These are phyloP conservation scores for Fusarium incarnatum DNA, from an alignment of 2,329 filamentous ascomycete species.

Conservation along the genomic window DNA sequence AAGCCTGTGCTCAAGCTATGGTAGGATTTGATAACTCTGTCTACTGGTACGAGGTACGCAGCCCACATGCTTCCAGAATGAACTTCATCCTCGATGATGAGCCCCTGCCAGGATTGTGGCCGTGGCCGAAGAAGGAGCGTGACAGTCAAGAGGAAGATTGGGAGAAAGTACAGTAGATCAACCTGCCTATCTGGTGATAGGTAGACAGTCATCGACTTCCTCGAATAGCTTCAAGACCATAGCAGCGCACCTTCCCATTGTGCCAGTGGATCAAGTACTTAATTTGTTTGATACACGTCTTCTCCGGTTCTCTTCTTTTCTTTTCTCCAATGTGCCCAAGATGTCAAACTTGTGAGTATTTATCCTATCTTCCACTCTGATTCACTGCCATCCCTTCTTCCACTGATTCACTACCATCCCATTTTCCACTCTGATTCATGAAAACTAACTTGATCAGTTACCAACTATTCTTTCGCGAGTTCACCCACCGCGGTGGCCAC, in stretches of 20 bases:
- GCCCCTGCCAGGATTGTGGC: constrained; percentile 2
- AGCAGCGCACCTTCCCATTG: neutral
- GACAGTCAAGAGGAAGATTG: fast-evolving
- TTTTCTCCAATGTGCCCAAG: too few species aligned
- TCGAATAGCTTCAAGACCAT: neutral
- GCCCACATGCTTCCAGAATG: neutral
- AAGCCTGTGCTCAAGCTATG: fast-evolving
- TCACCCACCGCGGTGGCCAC: too few species aligned
- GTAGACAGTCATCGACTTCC: neutral
- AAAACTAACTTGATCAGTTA: too few species aligned
- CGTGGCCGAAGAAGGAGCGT: neutral
- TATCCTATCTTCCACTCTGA: too few species aligned
- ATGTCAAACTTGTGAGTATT: too few species aligned
- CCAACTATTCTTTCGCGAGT: too few species aligned
- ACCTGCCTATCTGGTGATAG: neutral
- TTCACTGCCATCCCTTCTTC: too few species aligned
- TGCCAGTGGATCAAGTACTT: neutral
- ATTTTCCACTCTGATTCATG: too few species aligned
- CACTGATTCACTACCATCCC: too few species aligned
- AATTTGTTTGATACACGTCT: neutral
- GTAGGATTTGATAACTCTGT: neutral
- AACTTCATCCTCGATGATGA: neutral
- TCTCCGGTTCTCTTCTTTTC: too few species aligned
- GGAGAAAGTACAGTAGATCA: neutral
- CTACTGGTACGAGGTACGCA: neutral